Evolutionary conservation across 108 stramenopile species (phyloP), one percentile per base, ranked within the genome.

Genomic region (Cyclotella baltica): DNA sequence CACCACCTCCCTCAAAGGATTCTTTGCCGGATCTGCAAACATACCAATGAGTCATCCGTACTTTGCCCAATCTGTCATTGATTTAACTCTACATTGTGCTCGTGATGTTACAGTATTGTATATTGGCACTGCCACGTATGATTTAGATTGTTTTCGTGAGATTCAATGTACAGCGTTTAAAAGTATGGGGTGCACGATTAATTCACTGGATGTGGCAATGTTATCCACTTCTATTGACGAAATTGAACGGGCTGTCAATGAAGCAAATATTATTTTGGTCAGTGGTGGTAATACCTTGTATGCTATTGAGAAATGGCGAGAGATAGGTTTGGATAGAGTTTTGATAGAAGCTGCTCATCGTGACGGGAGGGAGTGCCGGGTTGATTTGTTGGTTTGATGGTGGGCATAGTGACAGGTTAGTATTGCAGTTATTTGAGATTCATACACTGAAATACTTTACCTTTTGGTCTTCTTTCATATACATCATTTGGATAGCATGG

Each of bases 381-480:
- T 93, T 91, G 11, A 92, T 93, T 51, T 93, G 90, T 70, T 96
- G 95, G 95, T 96, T 94, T 70, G 89, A 91, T 77, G 79, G 73
- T 2, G 92, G 93, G 10, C 92, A 94, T 61, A 80, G 76, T n/a
- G 93, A 96, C 70, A 83, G 47, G 47, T 48, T n/a, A n/a, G n/a
- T n/a, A n/a, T n/a, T n/a, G n/a, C n/a, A n/a, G n/a, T n/a, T n/a
- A n/a, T n/a, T n/a, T n/a, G n/a, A n/a, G n/a, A n/a, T n/a, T n/a
- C n/a, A n/a, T n/a, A n/a, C n/a, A n/a, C n/a, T n/a, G n/a, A n/a
- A n/a, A n/a, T n/a, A n/a, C n/a, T n/a, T n/a, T n/a, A n/a, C n/a
- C n/a, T n/a, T n/a, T n/a, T n/a, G n/a, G n/a, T n/a, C n/a, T n/a
- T n/a, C n/a, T n/a, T n/a, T n/a, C n/a, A n/a, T n/a, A n/a, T n/a